Percentiles rank a stretch among this genome's conserved stretches.
These are phyloP conservation scores for Aspergillus biplanus DNA, from an alignment of 495 filamentous ascomycete genomes.

Conservation along the genomic window DNA sequence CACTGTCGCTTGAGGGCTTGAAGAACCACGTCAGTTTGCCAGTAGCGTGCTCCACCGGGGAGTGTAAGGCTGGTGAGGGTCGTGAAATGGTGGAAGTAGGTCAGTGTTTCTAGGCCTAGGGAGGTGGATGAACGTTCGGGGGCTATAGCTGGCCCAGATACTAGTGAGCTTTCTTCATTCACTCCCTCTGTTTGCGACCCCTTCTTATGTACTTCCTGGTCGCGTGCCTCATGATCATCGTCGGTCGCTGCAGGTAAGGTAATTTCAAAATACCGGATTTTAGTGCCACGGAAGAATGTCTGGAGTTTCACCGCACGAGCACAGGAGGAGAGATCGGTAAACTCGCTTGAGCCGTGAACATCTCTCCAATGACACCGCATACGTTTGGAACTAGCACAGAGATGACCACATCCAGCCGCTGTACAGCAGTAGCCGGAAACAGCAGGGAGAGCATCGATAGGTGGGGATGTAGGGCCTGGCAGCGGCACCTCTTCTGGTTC, in stretches of 20 bases:
- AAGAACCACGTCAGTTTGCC: not conserved
- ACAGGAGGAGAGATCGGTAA: not conserved
- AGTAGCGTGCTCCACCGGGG: not conserved
- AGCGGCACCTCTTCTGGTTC: constrained; percentile 11
- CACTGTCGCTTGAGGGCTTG: constrained; percentile 3
- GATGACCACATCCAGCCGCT: constrained; percentile 2
- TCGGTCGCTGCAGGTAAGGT: not conserved
- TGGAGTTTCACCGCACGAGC: constrained; percentile 6
- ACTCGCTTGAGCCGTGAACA: not conserved
- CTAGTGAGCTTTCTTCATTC: too few relatives aligned
- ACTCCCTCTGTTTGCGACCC: not conserved
- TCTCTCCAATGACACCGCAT: constrained; percentile 13
- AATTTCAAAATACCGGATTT: constrained; percentile 17
- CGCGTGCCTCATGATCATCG: not conserved
- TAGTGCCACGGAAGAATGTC: constrained; percentile 19
- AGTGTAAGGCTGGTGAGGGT: constrained; percentile 8
- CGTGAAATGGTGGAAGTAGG: constrained; percentile 19
- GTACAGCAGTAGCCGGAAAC: constrained; percentile 14
- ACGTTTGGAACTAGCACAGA: constrained; percentile 17
- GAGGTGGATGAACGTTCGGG: not conserved
- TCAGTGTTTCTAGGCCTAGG: constrained; percentile 10
- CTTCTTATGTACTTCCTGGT: not conserved
- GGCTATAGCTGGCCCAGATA: not conserved
- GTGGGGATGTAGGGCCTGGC: not conserved
- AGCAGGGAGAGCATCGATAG: constrained; percentile 8